Evolutionary conservation across 306 rosid genomes (phyloP), one percentile per base, ranked within the genome.

Genomic region (Casuarina equisetifolia): DNA sequence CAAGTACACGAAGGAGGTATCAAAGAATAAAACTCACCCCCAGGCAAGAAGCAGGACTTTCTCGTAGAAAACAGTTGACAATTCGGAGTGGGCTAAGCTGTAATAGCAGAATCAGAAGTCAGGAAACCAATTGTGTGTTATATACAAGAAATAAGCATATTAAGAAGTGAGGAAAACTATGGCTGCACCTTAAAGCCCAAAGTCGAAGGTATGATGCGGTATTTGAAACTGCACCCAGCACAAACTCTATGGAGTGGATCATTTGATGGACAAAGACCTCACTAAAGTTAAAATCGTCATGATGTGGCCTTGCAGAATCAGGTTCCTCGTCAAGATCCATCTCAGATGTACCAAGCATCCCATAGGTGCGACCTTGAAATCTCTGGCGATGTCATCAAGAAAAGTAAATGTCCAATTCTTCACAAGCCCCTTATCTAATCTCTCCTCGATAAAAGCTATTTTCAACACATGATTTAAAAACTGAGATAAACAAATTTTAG

Each of bases 1-100:
- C 61, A 9, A 9, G 51, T 2, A 48, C 51, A 48, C 9, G 0
- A 58, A 9, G 44, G 77, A 25, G 8, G 39, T 46, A 78, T 44
- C 32, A 7, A 78, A 72, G 50, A 44, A 25, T 74, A 40, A 73
- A 82, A 84, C 99, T 91, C 81, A 96, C 99, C 99, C 99, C 97
- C 97, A 96, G 44, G 99, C 97, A 74, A 92, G 93, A 70, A 91
- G 98, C 61, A 96, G 87, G 51, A 96, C 99, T 89, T 92, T 96
- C 94, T 96, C 99, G 17, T 92, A 96, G 87, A 96, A 96, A 69
- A 96, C 99, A 9, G 99, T 96, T 35, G 99, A 92, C 77, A 96
- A 87, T 86, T 96, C 99, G 4, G 99, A 92, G 89, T 96, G 99
- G 25, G 98, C 99, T 92, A 96, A 92, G 87, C 99, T 96, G 98